Evolutionary conservation across 2,329 filamentous ascomycete genomes (phyloP), one percentile per base, ranked within the genome.

Genomic region (Colletotrichum tropicale): DNA sequence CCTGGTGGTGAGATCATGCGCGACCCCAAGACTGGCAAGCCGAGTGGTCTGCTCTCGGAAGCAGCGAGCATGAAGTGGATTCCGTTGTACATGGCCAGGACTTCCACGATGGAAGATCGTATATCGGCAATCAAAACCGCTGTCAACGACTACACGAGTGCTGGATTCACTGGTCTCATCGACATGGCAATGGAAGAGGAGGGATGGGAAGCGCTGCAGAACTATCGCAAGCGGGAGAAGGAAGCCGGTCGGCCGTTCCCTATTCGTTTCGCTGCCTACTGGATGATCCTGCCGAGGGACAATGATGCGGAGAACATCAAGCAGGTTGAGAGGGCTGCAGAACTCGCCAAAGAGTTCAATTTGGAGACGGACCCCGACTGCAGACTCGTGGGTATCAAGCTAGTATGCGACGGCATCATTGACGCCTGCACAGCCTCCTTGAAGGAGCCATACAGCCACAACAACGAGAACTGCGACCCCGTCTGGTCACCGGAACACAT

Each of bases 171-270:
- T 3, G 89, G 89, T 3, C 81, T 89, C 55, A 83, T 91, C 12
- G 90, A 92, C 75, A 91, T 92, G 89, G 89, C 89, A 5, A 90
- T 91, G 88, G 89, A 92, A 77, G 88, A 91, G 70, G 88, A 87
- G 60, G 85, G 83, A 6, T 90, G 89, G 88, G 87, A 88, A 58
- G 88, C 89, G 4, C 79, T 91, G 70, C 83, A 87, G 30, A 82
- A 84, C 52, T 74, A 66, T 55, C 61, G 72, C 1, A 52, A 58
- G 15, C 79, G 89, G 13, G 83, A 82, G 21, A 74, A 80, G 24
- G 78, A 80, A 69, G 84, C 84, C 6, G 78, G 80, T 7, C 76
- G 74, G 4, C 65, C 83, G 4, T 9, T 85, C 15, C 86, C 88
- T 1, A 83, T 91, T 70, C 84, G 88, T 21, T 82, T 91, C n/a